These are phyloP conservation scores for Neofusicoccum laricinum DNA, from an alignment of 2,329 filamentous ascomycete genomes.

Conservation along the genomic window DNA sequence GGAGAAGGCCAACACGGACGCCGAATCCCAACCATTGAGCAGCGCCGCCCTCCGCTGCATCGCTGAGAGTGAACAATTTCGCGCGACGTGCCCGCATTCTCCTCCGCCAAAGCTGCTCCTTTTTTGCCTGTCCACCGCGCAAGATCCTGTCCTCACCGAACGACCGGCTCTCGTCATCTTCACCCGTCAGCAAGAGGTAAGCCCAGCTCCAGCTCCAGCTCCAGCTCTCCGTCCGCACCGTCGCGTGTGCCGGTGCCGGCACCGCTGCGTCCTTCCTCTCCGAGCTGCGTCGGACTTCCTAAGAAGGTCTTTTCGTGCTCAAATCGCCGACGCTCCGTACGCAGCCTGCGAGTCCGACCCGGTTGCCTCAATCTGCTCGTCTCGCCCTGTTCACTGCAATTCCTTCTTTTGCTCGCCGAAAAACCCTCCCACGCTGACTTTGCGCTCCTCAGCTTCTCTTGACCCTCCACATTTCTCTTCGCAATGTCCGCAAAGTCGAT, in stretches of 20 bases:
- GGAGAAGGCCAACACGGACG: not conserved
- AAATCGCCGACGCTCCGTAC: constrained; percentile 2
- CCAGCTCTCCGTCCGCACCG: not conserved
- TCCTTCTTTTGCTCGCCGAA: not conserved
- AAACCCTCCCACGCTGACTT: not conserved
- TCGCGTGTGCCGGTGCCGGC: constrained; percentile 1
- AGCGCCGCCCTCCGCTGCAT: not conserved
- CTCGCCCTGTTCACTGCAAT: not conserved
- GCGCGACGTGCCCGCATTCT: not conserved
- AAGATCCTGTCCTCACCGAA: not conserved
- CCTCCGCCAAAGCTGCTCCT: not conserved
- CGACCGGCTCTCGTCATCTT: constrained; percentile 1
- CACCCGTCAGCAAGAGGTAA: constrained; percentile 3
- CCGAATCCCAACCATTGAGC: too few relatives aligned
- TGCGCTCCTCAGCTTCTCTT: not conserved
- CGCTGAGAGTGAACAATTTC: constrained; percentile 1
- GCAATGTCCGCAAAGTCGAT: constrained; percentile 96
- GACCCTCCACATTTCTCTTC: constrained; percentile 16
- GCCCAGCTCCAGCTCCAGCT: not conserved
- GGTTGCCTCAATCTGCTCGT: not conserved
- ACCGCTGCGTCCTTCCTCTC: not conserved
- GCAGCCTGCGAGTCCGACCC: not conserved
- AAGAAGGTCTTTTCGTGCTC: not conserved
- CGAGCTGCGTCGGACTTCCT: constrained; percentile 6
- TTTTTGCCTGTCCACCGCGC: not conserved